Percentiles rank a stretch among this genome's conserved stretches.
Conservation (phyloP, 2,329 filamentous ascomycete genomes). For the Metarhizium rileyi region DNA sequence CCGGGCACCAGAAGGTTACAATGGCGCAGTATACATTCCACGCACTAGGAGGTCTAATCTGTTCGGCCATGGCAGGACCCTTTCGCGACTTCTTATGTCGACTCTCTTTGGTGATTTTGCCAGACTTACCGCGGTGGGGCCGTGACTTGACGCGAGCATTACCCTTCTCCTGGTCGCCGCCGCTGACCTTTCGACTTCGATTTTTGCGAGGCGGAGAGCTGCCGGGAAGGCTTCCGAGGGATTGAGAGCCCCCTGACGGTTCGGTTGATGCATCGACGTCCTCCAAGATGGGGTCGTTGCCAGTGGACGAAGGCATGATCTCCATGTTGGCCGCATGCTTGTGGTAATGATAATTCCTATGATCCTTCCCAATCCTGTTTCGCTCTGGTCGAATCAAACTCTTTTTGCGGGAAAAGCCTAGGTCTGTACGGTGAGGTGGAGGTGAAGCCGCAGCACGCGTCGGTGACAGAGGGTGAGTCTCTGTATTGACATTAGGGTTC, state of each 20-base stretch:
- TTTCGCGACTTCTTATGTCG: conserved; percentile 29
- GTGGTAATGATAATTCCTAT: conserved; percentile 93
- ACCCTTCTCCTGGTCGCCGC: conserved; percentile 24
- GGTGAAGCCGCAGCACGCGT: conserved; percentile 24
- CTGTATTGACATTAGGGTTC: conserved; percentile 45
- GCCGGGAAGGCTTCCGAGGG: conserved; percentile 36
- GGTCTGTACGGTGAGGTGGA: conserved; percentile 19
- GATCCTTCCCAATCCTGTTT: conserved; percentile 71
- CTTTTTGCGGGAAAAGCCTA: conserved; percentile 57
- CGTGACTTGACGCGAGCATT: conserved; percentile 17
- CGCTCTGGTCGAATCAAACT: conserved; percentile 86
- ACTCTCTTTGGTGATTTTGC: conserved; percentile 44
- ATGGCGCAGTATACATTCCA: conserved; percentile 96
- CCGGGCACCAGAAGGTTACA: conserved; percentile 89
- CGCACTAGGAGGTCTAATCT: conserved; percentile 68
- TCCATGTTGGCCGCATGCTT: conserved; percentile 92
- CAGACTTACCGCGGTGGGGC: conserved; percentile 37
- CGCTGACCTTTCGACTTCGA: conserved; percentile 23
- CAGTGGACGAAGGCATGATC: conserved; percentile 81
- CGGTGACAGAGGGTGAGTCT: conserved; percentile 45
- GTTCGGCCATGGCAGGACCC: conserved; percentile 46
- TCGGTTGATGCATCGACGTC: conserved; percentile 59
- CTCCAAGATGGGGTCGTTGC: conserved; percentile 80
- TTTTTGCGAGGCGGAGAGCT: conserved; percentile 29
- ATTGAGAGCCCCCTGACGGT: conserved; percentile 34